These are phyloP conservation scores for Colletotrichum higginsianum DNA, from an alignment of 2,329 filamentous ascomycete genomes.

Conservation along the genomic window DNA sequence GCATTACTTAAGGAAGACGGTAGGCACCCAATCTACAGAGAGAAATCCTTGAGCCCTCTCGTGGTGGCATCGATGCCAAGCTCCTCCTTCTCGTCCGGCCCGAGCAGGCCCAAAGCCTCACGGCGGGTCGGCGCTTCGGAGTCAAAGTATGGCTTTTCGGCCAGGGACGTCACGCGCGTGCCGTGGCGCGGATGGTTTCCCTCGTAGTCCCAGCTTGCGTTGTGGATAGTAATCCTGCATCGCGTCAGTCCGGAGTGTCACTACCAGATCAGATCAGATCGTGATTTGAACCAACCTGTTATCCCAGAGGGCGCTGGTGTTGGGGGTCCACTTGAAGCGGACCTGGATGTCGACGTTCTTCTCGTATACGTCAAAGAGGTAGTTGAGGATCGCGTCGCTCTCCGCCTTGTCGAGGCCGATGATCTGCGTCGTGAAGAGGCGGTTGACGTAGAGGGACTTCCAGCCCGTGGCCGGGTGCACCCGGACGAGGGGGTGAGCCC, in stretches of 20 bases:
- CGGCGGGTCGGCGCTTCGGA: constrained; percentile 75
- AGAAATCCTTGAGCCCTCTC: constrained; percentile 29
- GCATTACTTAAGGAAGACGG: not conserved
- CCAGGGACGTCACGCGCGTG: constrained; percentile 78
- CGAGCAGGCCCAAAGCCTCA: constrained; percentile 75
- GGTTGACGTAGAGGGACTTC: constrained; percentile 82
- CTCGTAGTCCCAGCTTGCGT: constrained; percentile 81
- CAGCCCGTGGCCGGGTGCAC: constrained; percentile 82
- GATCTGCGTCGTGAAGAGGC: constrained; percentile 77
- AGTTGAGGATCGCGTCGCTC: constrained; percentile 77
- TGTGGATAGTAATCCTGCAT: constrained; percentile 78
- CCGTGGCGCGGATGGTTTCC: constrained; percentile 78
- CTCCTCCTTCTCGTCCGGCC: constrained; percentile 64
- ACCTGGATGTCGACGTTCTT: constrained; percentile 80
- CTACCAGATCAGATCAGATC: no score
- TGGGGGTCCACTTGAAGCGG: constrained; percentile 78
- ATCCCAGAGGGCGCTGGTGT: constrained; percentile 79
- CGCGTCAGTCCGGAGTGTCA: not conserved
- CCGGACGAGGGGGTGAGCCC: constrained; percentile 77
- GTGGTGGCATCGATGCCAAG: constrained; percentile 39
- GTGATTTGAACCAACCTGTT: constrained; percentile 65
- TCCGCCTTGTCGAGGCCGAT: constrained; percentile 79
- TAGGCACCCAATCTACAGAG: constrained; percentile 3
- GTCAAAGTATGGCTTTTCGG: constrained; percentile 80
- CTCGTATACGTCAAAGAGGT: constrained; percentile 79